phyloP scores from a whole-genome alignment of 2,329 filamentous ascomycete species.

The Stagonosporopsis cucurbitacearum region DNA sequence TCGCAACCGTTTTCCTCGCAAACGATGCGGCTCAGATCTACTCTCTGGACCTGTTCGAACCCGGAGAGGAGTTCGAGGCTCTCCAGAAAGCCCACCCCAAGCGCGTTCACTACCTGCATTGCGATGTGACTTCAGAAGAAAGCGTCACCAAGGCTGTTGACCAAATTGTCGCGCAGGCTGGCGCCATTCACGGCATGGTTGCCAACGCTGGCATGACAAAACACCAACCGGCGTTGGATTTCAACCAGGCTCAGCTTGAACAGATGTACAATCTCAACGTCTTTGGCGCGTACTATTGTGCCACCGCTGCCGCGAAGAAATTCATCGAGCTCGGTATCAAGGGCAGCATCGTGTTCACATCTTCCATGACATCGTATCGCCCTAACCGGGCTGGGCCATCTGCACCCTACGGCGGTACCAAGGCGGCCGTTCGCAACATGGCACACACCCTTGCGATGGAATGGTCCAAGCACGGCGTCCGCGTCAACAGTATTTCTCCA shows the following conservation, averaged over 20 bases:
- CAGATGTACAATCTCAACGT: constrained; percentile 58
- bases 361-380: constrained; percentile 58
- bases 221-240: constrained; percentile 60
- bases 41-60: constrained; percentile 58
- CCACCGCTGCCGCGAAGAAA: constrained; percentile 54
- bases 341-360: constrained; percentile 58
- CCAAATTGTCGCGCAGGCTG: constrained; percentile 55
- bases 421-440: constrained; percentile 54
- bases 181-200: constrained; percentile 60
- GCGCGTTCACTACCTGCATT: constrained; percentile 54
- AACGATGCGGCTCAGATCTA: constrained; percentile 57
- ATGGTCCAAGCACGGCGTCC: constrained; percentile 81
- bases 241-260: constrained; percentile 57
- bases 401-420: constrained; percentile 55
- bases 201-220: constrained; percentile 61
- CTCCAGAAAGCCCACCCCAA: constrained; percentile 53
- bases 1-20: constrained; percentile 54
- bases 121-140: constrained; percentile 58
- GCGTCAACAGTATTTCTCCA: constrained; percentile 83
- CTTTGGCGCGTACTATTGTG: constrained; percentile 55
- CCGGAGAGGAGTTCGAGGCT: constrained; percentile 55
- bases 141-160: constrained; percentile 56
- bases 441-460: constrained; percentile 72
- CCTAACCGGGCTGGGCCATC: constrained; percentile 60
- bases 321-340: constrained; percentile 56